phyloP scores from a whole-genome alignment of 2,329 filamentous ascomycete genomes.

The Xylogone sp. region DNA sequence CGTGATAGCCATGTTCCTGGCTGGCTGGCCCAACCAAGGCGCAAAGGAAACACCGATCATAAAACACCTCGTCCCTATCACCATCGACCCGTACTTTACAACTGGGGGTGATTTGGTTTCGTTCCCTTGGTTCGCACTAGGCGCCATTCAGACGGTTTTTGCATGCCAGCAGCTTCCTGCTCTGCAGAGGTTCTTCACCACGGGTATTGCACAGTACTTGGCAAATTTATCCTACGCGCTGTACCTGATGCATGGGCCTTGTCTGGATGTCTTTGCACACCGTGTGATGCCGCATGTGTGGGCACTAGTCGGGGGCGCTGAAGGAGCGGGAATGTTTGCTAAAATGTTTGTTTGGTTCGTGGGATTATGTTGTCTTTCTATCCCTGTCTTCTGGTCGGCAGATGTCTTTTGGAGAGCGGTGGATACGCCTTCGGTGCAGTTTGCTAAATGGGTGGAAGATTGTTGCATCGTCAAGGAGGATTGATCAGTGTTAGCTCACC shows the following conservation, averaged over 20 bases:
- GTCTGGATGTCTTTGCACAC: slow-evolving; percentile 28
- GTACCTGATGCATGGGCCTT: slow-evolving; percentile 51
- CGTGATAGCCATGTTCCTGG: slow-evolving; percentile 4
- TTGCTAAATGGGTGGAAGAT: slow-evolving; percentile 42
- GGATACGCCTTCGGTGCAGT: slow-evolving; percentile 43
- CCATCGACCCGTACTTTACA: slow-evolving; percentile 32
- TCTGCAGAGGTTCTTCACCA: slow-evolving; percentile 39
- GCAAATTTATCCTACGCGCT: slow-evolving; percentile 51
- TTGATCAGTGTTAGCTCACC: background rate
- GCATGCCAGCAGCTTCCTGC: slow-evolving; percentile 23
- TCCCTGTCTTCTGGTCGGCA: slow-evolving; percentile 39
- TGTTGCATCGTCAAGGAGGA: slow-evolving; percentile 10
- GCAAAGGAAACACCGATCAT: slow-evolving; percentile 4
- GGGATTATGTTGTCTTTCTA: slow-evolving; percentile 36
- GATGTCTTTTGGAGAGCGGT: slow-evolving; percentile 55
- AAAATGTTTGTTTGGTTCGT: slow-evolving; percentile 29
- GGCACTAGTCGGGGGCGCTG: slow-evolving; percentile 26
- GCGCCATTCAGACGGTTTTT: slow-evolving; percentile 3
- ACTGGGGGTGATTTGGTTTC: slow-evolving; percentile 23
- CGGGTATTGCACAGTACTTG: slow-evolving; percentile 45
- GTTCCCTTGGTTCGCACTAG: slow-evolving; percentile 8
- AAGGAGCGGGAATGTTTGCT: slow-evolving; percentile 22
- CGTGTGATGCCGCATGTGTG: slow-evolving; percentile 4
- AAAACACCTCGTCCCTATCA: slow-evolving; percentile 18
- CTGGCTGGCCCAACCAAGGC: slow-evolving; percentile 6